Conservation (phyloP, 75 land plant species). For the Selaginella moellendorffii region DNA sequence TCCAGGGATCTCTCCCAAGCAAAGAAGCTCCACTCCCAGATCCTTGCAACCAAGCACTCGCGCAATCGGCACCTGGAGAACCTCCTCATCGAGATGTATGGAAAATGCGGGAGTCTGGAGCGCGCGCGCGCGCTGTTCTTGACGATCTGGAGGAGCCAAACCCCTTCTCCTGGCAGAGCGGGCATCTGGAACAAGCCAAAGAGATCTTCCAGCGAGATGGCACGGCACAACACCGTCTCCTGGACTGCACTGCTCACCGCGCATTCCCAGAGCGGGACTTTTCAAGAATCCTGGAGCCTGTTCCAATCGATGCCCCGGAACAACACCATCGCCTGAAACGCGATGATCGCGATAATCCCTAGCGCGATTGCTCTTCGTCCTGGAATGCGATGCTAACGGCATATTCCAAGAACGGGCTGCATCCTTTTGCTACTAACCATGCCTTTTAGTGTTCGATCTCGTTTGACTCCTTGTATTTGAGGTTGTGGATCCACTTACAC, state of each 20-base stretch:
- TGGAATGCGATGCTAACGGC: constrained; percentile 1
- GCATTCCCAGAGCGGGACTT: neutral
- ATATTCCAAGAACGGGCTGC: constrained; percentile 5
- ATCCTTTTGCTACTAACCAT: too few species aligned
- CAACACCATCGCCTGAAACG: neutral
- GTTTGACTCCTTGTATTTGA: too few species aligned
- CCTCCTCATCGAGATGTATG: constrained; percentile 8
- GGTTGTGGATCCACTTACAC: too few species aligned
- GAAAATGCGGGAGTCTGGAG: constrained; percentile 5
- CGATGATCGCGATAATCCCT: neutral
- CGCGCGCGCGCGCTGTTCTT: neutral
- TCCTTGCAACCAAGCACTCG: neutral
- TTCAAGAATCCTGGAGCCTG: neutral
- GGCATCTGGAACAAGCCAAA: neutral
- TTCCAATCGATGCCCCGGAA: neutral
- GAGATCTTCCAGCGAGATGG: neutral
- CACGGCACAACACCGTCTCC: neutral
- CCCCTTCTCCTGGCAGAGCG: neutral
- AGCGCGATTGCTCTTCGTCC: neutral
- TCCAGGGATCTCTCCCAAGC: neutral
- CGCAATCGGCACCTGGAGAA: neutral
- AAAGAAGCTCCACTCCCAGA: neutral
- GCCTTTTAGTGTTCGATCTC: too few species aligned
- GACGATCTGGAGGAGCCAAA: neutral
- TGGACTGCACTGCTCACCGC: neutral